phyloP scores from a whole-genome alignment of 2,329 filamentous ascomycete species.

The Cadophora gregata region DNA sequence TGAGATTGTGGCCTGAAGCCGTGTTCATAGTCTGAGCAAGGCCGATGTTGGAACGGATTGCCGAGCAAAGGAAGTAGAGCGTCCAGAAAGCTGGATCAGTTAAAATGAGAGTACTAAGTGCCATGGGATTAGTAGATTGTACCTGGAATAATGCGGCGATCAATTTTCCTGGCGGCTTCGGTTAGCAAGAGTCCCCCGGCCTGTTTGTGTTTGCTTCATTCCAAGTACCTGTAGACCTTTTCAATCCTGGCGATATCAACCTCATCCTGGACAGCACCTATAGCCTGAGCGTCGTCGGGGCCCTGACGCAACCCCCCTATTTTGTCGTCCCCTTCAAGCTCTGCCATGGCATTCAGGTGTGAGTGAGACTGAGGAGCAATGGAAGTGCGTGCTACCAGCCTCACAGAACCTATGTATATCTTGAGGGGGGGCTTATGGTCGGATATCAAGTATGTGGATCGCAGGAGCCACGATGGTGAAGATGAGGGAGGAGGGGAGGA shows the following conservation, averaged over 20 bases:
- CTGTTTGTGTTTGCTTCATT: neutral
- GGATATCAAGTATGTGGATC: neutral
- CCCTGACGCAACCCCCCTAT: conserved; percentile 23
- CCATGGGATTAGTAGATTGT: conserved; percentile 7
- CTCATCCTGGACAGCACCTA: conserved; percentile 28
- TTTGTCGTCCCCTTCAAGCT: conserved; percentile 30
- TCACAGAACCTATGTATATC: conserved; percentile 13
- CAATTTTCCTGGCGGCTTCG: conserved; percentile 53
- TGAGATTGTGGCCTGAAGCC: conserved; percentile 73
- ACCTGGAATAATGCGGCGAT: conserved; percentile 61
- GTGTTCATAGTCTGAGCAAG: conserved; percentile 95
- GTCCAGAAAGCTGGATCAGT: conserved; percentile 75
- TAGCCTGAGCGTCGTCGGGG: conserved; percentile 23
- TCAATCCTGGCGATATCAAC: conserved; percentile 43
- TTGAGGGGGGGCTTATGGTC: neutral
- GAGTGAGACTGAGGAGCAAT: conserved; percentile 42
- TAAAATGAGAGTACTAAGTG: conserved; percentile 18
- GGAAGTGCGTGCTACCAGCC: conserved; percentile 43
- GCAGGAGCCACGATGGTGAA: neutral
- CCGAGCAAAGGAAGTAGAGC: conserved; percentile 90
- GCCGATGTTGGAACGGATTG: conserved; percentile 89
- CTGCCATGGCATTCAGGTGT: conserved; percentile 35
- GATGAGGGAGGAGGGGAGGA: neutral
- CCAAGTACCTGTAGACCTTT: conserved; percentile 46
- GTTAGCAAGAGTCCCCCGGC: neutral